Evolutionary conservation across 1,284 basidiomycete species (phyloP).

Genomic region (Mycosarcoma maydis): DNA sequence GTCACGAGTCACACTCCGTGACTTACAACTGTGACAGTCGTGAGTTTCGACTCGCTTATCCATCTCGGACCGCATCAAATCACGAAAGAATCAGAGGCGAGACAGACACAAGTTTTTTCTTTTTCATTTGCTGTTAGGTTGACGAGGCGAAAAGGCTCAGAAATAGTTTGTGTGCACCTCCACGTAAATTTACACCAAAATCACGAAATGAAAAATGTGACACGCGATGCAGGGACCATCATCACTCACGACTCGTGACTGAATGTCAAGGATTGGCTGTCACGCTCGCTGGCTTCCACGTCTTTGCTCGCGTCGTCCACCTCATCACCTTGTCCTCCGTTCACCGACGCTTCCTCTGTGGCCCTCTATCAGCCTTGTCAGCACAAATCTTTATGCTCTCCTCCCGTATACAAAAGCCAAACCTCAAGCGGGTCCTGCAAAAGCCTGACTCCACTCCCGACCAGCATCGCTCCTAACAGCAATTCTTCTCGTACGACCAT

Average conservation of each 20-base stretch:
- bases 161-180: too few species aligned
- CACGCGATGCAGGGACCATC: conserved; percentile 25
- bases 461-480: not conserved
- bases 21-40: too few species aligned
- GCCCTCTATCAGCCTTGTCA: not conserved
- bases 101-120: too few species aligned
- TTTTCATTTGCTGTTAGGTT: too few species aligned
- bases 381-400: not conserved
- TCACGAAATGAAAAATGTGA: not conserved
- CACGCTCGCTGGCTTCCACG: conserved; percentile 18
- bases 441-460: not conserved
- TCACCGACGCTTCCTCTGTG: not conserved
- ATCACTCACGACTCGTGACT: too few species aligned
- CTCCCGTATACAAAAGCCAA: not conserved
- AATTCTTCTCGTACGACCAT: conserved; percentile 9
- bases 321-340: conserved; percentile 9
- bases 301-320: conserved; percentile 20
- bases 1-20: too few species aligned
- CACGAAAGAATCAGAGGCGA: too few species aligned
- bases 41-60: conserved; percentile 10
- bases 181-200: conserved; percentile 18
- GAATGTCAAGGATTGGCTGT: too few species aligned
- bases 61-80: conserved; percentile 10
- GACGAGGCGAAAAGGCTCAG: too few species aligned
- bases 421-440: not conserved